These are phyloP conservation scores for Magnaporthiopsis incrustans DNA, from an alignment of 2,329 filamentous ascomycete species.

Conservation along the genomic window DNA sequence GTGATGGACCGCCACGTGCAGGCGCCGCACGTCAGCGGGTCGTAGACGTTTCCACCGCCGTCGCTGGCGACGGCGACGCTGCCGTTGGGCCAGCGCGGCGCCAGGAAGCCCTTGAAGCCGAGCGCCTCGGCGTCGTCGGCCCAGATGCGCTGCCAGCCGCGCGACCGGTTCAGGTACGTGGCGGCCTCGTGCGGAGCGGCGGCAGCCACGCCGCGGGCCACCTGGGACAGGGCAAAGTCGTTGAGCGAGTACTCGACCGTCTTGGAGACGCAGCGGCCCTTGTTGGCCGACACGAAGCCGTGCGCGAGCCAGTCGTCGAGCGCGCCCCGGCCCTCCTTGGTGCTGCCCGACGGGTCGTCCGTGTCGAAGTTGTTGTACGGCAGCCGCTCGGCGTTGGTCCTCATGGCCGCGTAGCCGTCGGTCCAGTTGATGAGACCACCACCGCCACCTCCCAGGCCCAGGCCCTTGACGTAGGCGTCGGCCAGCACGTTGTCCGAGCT, in stretches of 20 bases:
- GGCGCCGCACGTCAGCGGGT: conserved; percentile 51
- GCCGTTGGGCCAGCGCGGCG: conserved; percentile 42
- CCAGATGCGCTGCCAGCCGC: conserved; percentile 70
- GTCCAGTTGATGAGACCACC: conserved; percentile 55
- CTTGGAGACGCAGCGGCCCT: conserved; percentile 52
- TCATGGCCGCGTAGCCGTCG: conserved; percentile 54
- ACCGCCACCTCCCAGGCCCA: conserved; percentile 35
- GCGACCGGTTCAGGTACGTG: conserved; percentile 54
- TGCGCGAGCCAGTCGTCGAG: conserved; percentile 59
- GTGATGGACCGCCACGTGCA: conserved; percentile 55
- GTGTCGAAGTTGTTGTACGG: conserved; percentile 50
- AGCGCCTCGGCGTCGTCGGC: conserved; percentile 48
- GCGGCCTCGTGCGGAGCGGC: conserved; percentile 41
- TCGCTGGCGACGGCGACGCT: conserved; percentile 14
- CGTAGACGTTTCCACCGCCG: conserved; percentile 30
- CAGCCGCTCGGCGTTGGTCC: conserved; percentile 56
- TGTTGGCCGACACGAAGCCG: conserved; percentile 60
- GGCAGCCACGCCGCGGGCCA: conserved; percentile 49
- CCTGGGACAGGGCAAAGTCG: conserved; percentile 58
- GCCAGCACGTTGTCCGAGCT: conserved; percentile 60
- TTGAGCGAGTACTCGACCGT: conserved; percentile 58
- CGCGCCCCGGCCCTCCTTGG: conserved; percentile 60
- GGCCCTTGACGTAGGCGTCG: conserved; percentile 62
- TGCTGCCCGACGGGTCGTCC: conserved; percentile 49
- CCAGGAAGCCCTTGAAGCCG: conserved; percentile 58